A percentile compares a stretch with the other conserved stretches of the same genome.
Conservation (phyloP, 2,329 filamentous ascomycete species). For the Seiridium cupressi region DNA sequence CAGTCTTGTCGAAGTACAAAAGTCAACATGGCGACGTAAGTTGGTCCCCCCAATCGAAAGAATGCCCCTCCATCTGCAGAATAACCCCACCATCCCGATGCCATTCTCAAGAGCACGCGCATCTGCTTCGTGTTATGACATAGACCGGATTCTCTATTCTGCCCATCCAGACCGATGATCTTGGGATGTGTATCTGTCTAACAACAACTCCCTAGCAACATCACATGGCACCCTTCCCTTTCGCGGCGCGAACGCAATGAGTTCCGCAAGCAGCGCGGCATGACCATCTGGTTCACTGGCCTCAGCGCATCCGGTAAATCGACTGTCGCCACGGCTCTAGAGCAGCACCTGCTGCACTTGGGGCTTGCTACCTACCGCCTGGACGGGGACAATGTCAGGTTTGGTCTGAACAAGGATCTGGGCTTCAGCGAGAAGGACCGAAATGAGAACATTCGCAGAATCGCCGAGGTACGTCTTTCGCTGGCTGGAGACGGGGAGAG, state of each 20-base stretch:
- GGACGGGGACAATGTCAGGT: slow-evolving; percentile 97
- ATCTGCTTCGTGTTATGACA: neutral
- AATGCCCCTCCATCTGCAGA: slow-evolving; percentile 18
- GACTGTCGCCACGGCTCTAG: slow-evolving; percentile 91
- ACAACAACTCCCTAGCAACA: slow-evolving; percentile 60
- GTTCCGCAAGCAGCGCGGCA: slow-evolving; percentile 78
- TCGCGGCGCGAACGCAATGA: slow-evolving; percentile 73
- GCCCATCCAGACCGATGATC: neutral
- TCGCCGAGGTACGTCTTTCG: slow-evolving; percentile 64
- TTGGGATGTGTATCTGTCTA: neutral
- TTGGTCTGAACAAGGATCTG: slow-evolving; percentile 96
- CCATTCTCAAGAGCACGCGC: neutral
- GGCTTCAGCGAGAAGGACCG: slow-evolving; percentile 91
- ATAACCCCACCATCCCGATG: slow-evolving; percentile 19
- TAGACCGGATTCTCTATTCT: neutral
- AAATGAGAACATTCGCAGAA: slow-evolving; percentile 96
- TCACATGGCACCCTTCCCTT: slow-evolving; percentile 84
- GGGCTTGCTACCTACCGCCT: slow-evolving; percentile 85
- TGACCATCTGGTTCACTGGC: slow-evolving; percentile 97
- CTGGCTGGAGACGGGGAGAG: neutral
- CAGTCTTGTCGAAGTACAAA: neutral
- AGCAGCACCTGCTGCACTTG: slow-evolving; percentile 91
- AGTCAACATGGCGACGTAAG: slow-evolving; percentile 4
- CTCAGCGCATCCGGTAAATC: slow-evolving; percentile 96
- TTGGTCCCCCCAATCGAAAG: slow-evolving; percentile 8